A percentile compares a stretch with the other conserved stretches of the same genome.
phyloP scores from a whole-genome alignment of 75 land plant genomes.

The Larix kaempferi region DNA sequence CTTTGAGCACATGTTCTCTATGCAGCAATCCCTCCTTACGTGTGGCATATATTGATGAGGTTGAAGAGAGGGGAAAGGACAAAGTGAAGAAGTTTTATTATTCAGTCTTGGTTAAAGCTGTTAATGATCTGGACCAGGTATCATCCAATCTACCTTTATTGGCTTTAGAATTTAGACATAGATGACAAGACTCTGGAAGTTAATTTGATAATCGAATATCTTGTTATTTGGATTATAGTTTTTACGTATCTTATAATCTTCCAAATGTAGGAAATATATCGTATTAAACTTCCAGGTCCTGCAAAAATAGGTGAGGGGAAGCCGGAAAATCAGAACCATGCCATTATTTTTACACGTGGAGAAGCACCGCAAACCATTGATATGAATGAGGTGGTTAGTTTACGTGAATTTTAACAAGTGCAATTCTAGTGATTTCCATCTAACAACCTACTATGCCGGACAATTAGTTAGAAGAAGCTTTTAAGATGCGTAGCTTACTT shows the following conservation, averaged over 20 bases:
- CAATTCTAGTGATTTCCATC: background rate
- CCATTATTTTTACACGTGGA: constrained; percentile 93
- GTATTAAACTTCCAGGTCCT: constrained; percentile 90
- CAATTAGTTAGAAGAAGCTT: constrained; percentile 95
- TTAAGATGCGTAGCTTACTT: constrained; percentile 93
- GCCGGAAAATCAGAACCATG: constrained; percentile 99
- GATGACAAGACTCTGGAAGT: background rate
- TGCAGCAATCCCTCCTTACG: constrained; percentile 90
- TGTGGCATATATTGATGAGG: constrained; percentile 98
- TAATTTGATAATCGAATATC: background rate
- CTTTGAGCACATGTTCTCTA: background rate
- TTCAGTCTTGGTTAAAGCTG: constrained; percentile 92
- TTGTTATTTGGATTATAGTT: background rate
- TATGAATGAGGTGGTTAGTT: constrained; percentile 85
- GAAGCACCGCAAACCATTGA: constrained; percentile 97
- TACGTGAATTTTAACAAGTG: background rate
- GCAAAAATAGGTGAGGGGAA: constrained; percentile 95
- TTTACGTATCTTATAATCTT: background rate
- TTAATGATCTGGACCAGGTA: constrained; percentile 89
- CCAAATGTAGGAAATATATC: constrained; percentile 77
- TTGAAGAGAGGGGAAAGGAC: constrained; percentile 78
- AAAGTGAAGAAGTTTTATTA: constrained; percentile 78
- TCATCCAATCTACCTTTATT: background rate
- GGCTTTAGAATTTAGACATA: background rate
- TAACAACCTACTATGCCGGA: constrained; percentile 40